These are phyloP conservation scores for Cystofilobasidium ferigula DNA, from an alignment of 768 basidiomycete genomes.

Conservation along the genomic window DNA sequence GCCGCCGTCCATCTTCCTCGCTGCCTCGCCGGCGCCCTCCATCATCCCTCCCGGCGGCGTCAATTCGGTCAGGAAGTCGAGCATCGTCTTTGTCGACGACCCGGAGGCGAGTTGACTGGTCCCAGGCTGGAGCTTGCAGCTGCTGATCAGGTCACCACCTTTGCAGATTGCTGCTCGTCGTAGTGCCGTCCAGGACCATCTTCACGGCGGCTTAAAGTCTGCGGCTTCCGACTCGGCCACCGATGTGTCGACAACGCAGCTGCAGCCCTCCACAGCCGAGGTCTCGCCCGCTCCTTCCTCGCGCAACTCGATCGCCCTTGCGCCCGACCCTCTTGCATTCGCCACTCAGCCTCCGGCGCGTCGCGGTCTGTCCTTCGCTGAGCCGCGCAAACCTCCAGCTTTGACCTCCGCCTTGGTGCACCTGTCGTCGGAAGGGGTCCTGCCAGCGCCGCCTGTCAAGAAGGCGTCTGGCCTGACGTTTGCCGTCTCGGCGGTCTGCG, in stretches of 20 bases:
- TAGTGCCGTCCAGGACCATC: not conserved
- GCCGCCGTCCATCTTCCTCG: constrained; percentile 2
- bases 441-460: constrained; percentile 40
- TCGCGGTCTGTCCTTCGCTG: not conserved
- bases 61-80: not conserved
- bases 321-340: not conserved
- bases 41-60: not conserved
- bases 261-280: not conserved
- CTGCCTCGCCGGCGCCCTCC: not conserved
- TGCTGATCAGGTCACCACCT: no score
- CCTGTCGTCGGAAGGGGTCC: constrained; percentile 33
- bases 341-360: not conserved
- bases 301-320: not conserved
- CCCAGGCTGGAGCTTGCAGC: no score
- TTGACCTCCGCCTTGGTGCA: not conserved
- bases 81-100: constrained; percentile 6
- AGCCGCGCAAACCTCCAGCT: not conserved
- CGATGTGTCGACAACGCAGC: not conserved
- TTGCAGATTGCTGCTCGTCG: not conserved
- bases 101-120: constrained; percentile 11
- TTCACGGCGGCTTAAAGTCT: not conserved
- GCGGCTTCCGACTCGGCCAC: not conserved
- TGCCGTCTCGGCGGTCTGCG: constrained; percentile 17
- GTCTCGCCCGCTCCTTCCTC: not conserved
- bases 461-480: constrained; percentile 38